phyloP scores from a whole-genome alignment of 2,329 filamentous ascomycete genomes.

The Plenodomus tracheiphilus region DNA sequence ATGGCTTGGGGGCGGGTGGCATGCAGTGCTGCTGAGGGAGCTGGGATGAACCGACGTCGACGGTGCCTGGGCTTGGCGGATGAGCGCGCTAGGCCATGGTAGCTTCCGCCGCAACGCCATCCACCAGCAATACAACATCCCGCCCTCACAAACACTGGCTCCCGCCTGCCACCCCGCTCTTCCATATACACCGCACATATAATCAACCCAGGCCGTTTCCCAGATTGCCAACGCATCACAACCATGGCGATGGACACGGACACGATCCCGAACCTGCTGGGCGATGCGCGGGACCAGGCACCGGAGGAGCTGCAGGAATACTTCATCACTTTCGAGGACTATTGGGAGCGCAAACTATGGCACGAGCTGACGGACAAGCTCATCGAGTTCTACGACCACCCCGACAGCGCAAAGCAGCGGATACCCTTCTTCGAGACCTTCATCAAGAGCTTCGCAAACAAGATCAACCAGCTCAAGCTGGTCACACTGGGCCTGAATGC shows the following conservation, averaged over 20 bases:
- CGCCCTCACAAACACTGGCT: conserved; percentile 16
- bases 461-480: conserved; percentile 98
- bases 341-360: conserved; percentile 98
- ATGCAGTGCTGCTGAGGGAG: conserved; percentile 32
- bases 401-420: conserved; percentile 79
- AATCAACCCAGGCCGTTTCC: neutral
- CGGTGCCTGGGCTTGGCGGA: conserved; percentile 23
- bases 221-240: neutral
- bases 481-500: conserved; percentile 88
- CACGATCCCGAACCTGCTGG: conserved; percentile 88
- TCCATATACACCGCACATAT: conserved; percentile 1
- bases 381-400: conserved; percentile 82
- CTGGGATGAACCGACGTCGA: conserved; percentile 23
- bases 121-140: conserved; percentile 24
- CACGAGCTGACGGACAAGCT: conserved; percentile 94
- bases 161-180: conserved; percentile 6
- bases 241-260: conserved; percentile 74
- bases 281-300: conserved; percentile 83
- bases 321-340: conserved; percentile 91
- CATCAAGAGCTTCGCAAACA: conserved; percentile 93
- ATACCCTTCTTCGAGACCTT: conserved; percentile 92
- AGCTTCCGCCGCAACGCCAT: conserved; percentile 28
- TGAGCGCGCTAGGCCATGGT: conserved; percentile 14
- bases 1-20: conserved; percentile 39
- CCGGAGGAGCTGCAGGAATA: conserved; percentile 85